phyloP scores from a whole-genome alignment of 148 eudicot species.

The Rhododendron kiyosumense region DNA sequence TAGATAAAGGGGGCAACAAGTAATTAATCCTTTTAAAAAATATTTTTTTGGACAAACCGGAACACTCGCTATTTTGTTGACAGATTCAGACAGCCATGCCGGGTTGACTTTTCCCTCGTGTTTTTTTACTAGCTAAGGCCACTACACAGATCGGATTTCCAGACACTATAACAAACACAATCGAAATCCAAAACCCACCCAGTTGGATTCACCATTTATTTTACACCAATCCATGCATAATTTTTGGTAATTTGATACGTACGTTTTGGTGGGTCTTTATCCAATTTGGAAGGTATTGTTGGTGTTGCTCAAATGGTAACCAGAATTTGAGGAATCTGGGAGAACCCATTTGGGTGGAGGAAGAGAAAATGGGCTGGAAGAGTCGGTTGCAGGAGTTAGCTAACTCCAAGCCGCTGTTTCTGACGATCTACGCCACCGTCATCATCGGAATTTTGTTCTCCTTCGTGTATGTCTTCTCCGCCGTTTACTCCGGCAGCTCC shows the following conservation, averaged over 20 bases:
- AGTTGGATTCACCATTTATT: not conserved
- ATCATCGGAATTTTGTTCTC: constrained; percentile 61
- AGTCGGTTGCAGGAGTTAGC: constrained; percentile 30
- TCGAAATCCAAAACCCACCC: not conserved
- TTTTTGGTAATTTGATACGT: not conserved
- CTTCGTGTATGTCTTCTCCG: constrained; percentile 70
- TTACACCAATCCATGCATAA: not conserved
- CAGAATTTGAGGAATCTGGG: not conserved
- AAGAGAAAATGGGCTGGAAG: not conserved
- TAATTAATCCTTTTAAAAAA: no score
- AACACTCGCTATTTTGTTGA: not conserved
- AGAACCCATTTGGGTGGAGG: not conserved
- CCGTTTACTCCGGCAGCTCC: constrained; percentile 44
- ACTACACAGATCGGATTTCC: not conserved
- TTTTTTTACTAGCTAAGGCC: not conserved
- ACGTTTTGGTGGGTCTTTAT: not conserved
- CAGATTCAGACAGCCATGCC: not conserved
- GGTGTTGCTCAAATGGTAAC: not conserved
- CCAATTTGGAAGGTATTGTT: not conserved
- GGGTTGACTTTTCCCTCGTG: not conserved
- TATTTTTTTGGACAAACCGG: no score
- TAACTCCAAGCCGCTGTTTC: constrained; percentile 69
- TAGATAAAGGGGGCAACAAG: no score
- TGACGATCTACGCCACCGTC: constrained; percentile 67
- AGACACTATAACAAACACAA: not conserved